phyloP scores from a whole-genome alignment of 768 basidiomycete species.

The Hygrophorus pudorinus region DNA sequence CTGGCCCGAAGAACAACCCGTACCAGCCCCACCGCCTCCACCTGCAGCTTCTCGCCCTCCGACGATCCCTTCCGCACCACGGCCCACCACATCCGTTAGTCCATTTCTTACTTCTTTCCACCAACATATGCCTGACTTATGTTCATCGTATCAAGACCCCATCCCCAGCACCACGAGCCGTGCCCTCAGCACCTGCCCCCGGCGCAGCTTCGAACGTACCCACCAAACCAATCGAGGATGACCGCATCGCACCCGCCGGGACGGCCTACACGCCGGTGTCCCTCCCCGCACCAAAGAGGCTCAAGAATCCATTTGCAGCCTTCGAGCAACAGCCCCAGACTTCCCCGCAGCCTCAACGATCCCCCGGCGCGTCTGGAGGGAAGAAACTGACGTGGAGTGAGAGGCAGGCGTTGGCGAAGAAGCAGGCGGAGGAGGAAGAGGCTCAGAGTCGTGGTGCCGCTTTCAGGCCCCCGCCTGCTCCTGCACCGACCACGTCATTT shows the following conservation, averaged over 20 bases:
- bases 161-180: conserved; percentile 7
- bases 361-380: conserved; percentile 21
- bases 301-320: conserved; percentile 73
- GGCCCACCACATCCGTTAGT: conserved; percentile 30
- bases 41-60: conserved; percentile 41
- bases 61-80: conserved; percentile 28
- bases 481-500: conserved; percentile 25
- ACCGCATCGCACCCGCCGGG: conserved; percentile 78
- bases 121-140: too few relatives aligned
- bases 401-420: conserved; percentile 85
- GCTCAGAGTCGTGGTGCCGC: conserved; percentile 30
- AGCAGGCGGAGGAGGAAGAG: conserved; percentile 74
- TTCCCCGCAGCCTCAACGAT: conserved; percentile 17
- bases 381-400: conserved; percentile 94
- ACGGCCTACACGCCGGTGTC: conserved; percentile 85
- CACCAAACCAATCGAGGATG: conserved; percentile 66
- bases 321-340: conserved; percentile 39
- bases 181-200: conserved; percentile 22
- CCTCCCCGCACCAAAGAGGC: conserved; percentile 75
- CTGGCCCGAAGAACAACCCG: conserved; percentile 44
- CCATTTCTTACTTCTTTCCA: background rate
- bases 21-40: conserved; percentile 27
- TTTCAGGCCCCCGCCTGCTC: conserved; percentile 24
- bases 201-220: conserved; percentile 39
- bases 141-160: too few relatives aligned